Conservation (phyloP, 75 land plant genomes). For the Pinus albicaulis region DNA sequence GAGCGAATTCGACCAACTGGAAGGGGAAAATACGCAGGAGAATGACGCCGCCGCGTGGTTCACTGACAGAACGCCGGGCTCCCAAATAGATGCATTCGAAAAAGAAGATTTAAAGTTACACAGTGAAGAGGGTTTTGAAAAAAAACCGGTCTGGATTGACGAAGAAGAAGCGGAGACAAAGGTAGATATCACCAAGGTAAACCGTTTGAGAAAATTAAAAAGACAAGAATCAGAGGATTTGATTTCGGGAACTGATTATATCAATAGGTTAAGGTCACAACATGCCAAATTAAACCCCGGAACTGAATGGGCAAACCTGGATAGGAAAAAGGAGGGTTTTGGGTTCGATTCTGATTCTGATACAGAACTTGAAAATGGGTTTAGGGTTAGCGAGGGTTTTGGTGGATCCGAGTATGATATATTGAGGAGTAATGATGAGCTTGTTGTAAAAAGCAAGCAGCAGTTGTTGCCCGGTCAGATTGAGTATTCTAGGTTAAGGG, state of each 20-base stretch:
- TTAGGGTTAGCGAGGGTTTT: conserved; percentile 25
- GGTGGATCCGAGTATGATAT: conserved; percentile 28
- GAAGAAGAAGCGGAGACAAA: conserved; percentile 64
- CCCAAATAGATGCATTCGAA: not conserved
- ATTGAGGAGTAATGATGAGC: conserved; percentile 42
- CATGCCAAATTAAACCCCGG: not conserved
- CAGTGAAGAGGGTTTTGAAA: not conserved
- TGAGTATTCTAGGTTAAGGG: conserved; percentile 63
- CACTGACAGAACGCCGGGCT: not conserved
- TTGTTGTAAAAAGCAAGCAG: conserved; percentile 48
- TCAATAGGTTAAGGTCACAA: conserved; percentile 78
- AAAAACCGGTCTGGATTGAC: conserved; percentile 13
- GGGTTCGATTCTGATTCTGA: conserved; percentile 26
- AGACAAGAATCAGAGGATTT: conserved; percentile 58
- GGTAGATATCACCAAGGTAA: conserved; percentile 47
- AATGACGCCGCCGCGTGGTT: not conserved
- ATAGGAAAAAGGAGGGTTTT: not conserved
- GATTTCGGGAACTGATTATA: conserved; percentile 66
- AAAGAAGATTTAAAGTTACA: not conserved
- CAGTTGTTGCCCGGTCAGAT: conserved; percentile 70
- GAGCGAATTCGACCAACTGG: not conserved
- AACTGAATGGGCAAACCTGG: not conserved
- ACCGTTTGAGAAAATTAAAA: conserved; percentile 64
- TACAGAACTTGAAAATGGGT: conserved; percentile 22
- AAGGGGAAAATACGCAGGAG: not conserved